Conservation (phyloP, 1,139 yeast genomes). For the Hyphopichia fennica region DNA sequence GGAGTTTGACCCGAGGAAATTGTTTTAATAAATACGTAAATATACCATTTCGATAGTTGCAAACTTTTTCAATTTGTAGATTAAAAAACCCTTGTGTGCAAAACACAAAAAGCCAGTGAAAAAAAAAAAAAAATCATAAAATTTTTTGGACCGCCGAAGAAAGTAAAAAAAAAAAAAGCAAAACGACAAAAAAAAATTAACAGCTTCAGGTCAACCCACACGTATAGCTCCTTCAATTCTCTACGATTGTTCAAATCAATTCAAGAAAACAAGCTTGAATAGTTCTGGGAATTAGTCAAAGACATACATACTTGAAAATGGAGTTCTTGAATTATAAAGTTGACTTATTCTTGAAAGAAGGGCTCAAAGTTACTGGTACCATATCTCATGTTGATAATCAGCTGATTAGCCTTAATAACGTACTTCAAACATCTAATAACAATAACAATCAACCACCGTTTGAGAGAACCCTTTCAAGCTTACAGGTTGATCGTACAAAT, state of each 20-base stretch:
- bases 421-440: conserved; percentile 16
- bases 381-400: conserved; percentile 45
- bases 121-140: background rate
- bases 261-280: too few species aligned
- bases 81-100: background rate
- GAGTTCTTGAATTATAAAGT: conserved; percentile 60
- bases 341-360: conserved; percentile 47
- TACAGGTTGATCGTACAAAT: conserved; percentile 30
- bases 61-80: background rate
- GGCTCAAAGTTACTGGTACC: conserved; percentile 44
- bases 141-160: background rate
- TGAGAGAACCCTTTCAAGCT: conserved; percentile 9
- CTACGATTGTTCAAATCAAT: too few species aligned
- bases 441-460: conserved; percentile 10
- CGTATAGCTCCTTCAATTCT: too few species aligned
- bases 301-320: background rate
- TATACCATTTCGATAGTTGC: background rate
- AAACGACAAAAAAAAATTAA: background rate
- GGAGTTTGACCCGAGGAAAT: conserved; percentile 8
- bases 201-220: too few species aligned
- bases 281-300: too few species aligned
- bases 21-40: background rate
- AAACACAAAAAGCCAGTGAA: background rate
- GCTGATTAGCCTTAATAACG: conserved; percentile 39
- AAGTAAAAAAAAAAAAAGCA: too few species aligned